Evolutionary conservation across 225 moss, liverwort and hornwort species (phyloP).

Genomic region (Bryoerythrophyllum caledonicum): DNA sequence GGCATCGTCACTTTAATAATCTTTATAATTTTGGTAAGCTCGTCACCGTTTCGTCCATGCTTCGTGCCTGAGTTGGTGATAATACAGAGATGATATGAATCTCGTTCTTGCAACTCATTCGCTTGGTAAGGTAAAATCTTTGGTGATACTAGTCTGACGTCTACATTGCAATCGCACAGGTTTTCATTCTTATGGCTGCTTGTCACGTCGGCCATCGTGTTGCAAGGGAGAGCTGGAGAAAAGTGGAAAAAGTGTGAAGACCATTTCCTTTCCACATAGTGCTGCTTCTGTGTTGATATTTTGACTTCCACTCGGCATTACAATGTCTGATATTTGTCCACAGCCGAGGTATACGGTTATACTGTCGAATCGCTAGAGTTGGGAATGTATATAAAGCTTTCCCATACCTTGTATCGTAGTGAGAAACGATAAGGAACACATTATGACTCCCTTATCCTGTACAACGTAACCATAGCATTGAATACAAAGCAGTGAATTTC

Average conservation of each 20-base stretch:
- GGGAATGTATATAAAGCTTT: background rate
- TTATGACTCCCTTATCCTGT: conserved; percentile 13
- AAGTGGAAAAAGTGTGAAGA: conserved; percentile 24
- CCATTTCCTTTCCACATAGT: background rate
- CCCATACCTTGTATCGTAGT: conserved; percentile 15
- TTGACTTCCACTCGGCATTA: background rate
- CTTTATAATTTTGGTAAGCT: conserved; percentile 39
- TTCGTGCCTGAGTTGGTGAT: no score
- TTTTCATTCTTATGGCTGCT: conserved; percentile 32
- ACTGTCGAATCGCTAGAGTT: background rate
- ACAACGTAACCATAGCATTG: conserved; percentile 1
- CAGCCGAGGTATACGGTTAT: background rate
- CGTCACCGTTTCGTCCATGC: background rate
- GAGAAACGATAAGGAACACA: background rate
- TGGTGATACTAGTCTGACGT: background rate
- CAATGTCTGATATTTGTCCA: background rate
- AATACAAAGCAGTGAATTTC: background rate
- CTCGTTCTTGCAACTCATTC: no score
- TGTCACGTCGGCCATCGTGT: conserved; percentile 42
- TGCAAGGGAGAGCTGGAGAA: conserved; percentile 26
- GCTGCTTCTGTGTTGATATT: background rate
- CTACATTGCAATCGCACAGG: conserved; percentile 13
- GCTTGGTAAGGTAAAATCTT: no score
- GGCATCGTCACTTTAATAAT: conserved; percentile 47
- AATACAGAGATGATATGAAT: no score